Percentiles rank a stretch among this genome's conserved stretches.
Conservation (phyloP, 495 filamentous ascomycete genomes). For the Jackrogersella minutella region DNA sequence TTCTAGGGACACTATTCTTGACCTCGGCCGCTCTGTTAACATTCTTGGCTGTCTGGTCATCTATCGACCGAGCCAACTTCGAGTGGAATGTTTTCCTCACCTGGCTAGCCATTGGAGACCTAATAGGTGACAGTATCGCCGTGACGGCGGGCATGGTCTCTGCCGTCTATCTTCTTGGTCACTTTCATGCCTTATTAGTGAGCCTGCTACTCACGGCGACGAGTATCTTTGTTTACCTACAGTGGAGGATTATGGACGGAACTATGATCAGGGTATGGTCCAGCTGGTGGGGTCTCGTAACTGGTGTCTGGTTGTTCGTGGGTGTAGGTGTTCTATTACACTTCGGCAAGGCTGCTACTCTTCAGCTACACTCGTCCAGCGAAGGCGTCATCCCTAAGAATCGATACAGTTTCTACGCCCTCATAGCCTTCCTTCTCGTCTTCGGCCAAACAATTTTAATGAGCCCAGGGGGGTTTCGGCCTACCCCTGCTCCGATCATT, state of each 20-base stretch:
- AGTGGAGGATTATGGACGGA: slow-evolving; percentile 37
- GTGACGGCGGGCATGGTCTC: slow-evolving; percentile 27
- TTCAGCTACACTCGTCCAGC: slow-evolving; percentile 11
- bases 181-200: slow-evolving; percentile 30
- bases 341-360: slow-evolving; percentile 16
- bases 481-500: slow-evolving; percentile 48
- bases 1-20: slow-evolving; percentile 29
- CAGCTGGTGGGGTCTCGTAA: slow-evolving; percentile 26
- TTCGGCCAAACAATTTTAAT: slow-evolving; percentile 26
- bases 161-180: slow-evolving; percentile 33
- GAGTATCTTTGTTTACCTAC: slow-evolving; percentile 34
- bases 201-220: slow-evolving; percentile 27
- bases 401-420: slow-evolving; percentile 28
- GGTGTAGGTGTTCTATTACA: slow-evolving; percentile 36
- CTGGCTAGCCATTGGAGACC: slow-evolving; percentile 32
- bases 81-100: slow-evolving; percentile 37
- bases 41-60: slow-evolving; percentile 39
- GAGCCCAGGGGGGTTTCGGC: slow-evolving; percentile 17
- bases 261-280: slow-evolving; percentile 38
- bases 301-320: slow-evolving; percentile 31
- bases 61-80: slow-evolving; percentile 30
- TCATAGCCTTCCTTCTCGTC: slow-evolving; percentile 32
- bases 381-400: slow-evolving; percentile 26
- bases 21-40: slow-evolving; percentile 34
- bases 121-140: slow-evolving; percentile 29